Conservation (phyloP, 169 alveolate species). For the Cryptosporidium bovis region DNA sequence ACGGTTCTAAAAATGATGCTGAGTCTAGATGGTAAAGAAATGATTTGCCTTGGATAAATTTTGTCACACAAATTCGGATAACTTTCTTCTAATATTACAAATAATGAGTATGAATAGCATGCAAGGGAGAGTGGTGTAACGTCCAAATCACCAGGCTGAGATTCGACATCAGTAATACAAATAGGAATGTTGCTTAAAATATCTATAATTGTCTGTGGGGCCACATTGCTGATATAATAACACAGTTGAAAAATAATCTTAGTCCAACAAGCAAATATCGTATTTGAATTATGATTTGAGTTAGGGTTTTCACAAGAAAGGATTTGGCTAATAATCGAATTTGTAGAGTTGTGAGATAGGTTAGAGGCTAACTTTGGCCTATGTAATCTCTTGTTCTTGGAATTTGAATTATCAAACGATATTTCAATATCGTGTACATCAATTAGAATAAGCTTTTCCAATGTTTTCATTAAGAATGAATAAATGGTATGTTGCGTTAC, state of each 20-base stretch:
- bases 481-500: conserved; percentile 69
- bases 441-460: conserved; percentile 37
- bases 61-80: conserved; percentile 9
- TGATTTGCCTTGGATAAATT: conserved; percentile 32
- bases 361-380: not conserved
- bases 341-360: not conserved
- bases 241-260: conserved; percentile 14
- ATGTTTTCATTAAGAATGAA: conserved; percentile 27
- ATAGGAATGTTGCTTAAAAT: conserved; percentile 58
- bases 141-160: conserved; percentile 69
- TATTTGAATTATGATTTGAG: not conserved
- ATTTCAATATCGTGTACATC: conserved; percentile 51
- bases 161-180: conserved; percentile 43
- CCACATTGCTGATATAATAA: conserved; percentile 17
- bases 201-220: conserved; percentile 32
- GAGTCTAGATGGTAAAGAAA: conserved; percentile 32
- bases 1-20: conserved; percentile 50
- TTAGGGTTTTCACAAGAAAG: not conserved
- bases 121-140: conserved; percentile 58
- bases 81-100: conserved; percentile 14
- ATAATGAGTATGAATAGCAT: conserved; percentile 51
- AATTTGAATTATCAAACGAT: not conserved
- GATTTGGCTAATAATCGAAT: conserved; percentile 16
- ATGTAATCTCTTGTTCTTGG: not conserved
- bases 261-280: not conserved